Conservation (phyloP, 2,329 filamentous ascomycete species). For the Blastomyces silverae region DNA sequence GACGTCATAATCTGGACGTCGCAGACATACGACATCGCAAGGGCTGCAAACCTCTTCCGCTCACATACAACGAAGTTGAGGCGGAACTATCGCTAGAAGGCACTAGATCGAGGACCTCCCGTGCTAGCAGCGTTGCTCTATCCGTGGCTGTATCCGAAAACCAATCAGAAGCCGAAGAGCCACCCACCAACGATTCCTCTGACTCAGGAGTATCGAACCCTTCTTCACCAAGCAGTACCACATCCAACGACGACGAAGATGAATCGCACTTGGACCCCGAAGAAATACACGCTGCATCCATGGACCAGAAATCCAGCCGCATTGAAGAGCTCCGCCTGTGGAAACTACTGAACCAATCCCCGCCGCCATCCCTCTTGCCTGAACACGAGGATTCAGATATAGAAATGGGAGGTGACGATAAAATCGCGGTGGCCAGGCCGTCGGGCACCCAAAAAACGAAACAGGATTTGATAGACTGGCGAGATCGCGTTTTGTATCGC, state of each 20-base stretch:
- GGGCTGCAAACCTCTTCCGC: constrained; percentile 25
- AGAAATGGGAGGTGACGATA: constrained; percentile 22
- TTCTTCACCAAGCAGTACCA: not conserved
- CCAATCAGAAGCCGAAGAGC: constrained; percentile 4
- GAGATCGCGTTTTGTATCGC: constrained; percentile 41
- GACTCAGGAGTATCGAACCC: not conserved
- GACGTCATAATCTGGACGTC: constrained; percentile 49
- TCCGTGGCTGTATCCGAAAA: not conserved
- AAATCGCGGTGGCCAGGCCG: constrained; percentile 23
- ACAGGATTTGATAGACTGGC: constrained; percentile 44
- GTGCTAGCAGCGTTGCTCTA: constrained; percentile 10
- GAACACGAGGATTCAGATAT: constrained; percentile 24
- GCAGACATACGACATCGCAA: constrained; percentile 35
- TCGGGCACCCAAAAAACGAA: constrained; percentile 30
- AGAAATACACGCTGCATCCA: constrained; percentile 41
- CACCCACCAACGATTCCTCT: not conserved
- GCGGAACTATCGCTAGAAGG: constrained; percentile 11
- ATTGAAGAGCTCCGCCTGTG: constrained; percentile 45
- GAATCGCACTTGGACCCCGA: constrained; percentile 30
- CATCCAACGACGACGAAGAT: constrained; percentile 19
- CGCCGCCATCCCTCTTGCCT: constrained; percentile 12
- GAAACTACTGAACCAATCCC: constrained; percentile 34
- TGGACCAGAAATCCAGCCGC: constrained; percentile 43
- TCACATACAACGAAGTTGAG: constrained; percentile 37
- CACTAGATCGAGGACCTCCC: constrained; percentile 6